Percentiles rank a stretch among this genome's conserved stretches.
Conservation (phyloP, 2,329 filamentous ascomycete species). For the Trichoderma sp. region DNA sequence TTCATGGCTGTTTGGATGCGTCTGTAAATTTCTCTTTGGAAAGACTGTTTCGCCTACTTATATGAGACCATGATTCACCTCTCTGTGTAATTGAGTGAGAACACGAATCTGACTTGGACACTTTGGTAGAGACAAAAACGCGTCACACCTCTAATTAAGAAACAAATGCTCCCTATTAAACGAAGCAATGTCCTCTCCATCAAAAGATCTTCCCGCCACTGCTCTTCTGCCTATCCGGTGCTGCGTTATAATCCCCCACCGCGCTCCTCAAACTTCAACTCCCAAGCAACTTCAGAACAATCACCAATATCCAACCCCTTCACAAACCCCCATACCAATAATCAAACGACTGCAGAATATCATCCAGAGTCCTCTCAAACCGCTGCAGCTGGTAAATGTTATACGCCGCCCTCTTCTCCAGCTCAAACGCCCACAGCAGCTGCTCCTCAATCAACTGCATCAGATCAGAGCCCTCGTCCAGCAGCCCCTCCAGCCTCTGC, state of each 20-base stretch:
- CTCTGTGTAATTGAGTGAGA: neutral
- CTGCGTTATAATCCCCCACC: neutral
- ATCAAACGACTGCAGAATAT: neutral
- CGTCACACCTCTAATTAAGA: neutral
- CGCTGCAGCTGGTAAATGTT: neutral
- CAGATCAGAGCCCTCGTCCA: neutral
- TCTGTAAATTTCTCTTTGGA: neutral
- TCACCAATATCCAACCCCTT: neutral
- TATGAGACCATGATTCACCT: neutral
- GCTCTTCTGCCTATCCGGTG: neutral
- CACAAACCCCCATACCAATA: neutral
- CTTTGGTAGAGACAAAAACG: neutral
- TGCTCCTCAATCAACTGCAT: neutral
- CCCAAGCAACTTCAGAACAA: neutral
- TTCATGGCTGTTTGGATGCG: conserved; percentile 1
- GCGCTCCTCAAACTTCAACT: neutral
- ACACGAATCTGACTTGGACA: neutral
- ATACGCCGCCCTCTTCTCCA: neutral
- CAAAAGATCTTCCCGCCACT: neutral
- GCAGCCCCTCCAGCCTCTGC: neutral
- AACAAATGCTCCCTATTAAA: neutral
- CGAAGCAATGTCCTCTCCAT: neutral
- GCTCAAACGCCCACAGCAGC: neutral
- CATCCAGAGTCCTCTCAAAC: neutral
- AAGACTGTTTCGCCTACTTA: neutral